A percentile compares a stretch with the other conserved stretches of the same genome.
phyloP scores from a whole-genome alignment of 257 asterid genomes.

The Leonotis leonurus region DNA sequence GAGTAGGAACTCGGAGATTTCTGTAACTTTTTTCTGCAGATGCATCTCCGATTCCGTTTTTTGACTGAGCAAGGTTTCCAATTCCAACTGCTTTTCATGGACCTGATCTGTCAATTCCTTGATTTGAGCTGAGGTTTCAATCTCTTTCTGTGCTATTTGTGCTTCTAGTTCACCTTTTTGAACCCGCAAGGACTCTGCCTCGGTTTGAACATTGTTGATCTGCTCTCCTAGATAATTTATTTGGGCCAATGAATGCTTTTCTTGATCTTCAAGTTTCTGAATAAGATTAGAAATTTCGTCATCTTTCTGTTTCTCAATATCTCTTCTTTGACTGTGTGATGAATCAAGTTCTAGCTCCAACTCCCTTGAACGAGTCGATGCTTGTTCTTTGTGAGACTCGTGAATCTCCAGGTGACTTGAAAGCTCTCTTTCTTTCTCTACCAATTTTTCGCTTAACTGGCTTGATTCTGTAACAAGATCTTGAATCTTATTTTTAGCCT shows the following conservation, averaged over 20 bases:
- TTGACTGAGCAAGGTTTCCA: slow-evolving; percentile 36
- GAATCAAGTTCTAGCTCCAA: slow-evolving; percentile 64
- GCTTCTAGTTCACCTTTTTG: slow-evolving; percentile 49
- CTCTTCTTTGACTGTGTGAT: slow-evolving; percentile 43
- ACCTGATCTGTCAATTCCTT: slow-evolving; percentile 39
- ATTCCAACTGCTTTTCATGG: slow-evolving; percentile 37
- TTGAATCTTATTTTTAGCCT: slow-evolving; percentile 40
- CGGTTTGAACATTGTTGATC: slow-evolving; percentile 35
- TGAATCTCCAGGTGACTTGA: slow-evolving; percentile 57
- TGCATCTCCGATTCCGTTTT: slow-evolving; percentile 42
- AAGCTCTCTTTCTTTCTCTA: slow-evolving; percentile 56
- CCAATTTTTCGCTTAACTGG: slow-evolving; percentile 36
- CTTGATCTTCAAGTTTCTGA: slow-evolving; percentile 51
- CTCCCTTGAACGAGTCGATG: slow-evolving; percentile 47
- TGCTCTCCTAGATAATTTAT: slow-evolving; percentile 40
- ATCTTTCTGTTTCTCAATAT: slow-evolving; percentile 54
- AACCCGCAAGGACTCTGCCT: slow-evolving; percentile 40
- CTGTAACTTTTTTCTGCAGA: slow-evolving; percentile 43
- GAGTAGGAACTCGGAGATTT: slow-evolving; percentile 27
- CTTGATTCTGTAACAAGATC: slow-evolving; percentile 36
- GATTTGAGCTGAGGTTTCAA: slow-evolving; percentile 36
- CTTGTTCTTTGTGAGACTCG: slow-evolving; percentile 61
- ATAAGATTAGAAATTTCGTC: slow-evolving; percentile 49
- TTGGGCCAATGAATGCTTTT: slow-evolving; percentile 40
- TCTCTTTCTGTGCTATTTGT: slow-evolving; percentile 32